phyloP scores from a whole-genome alignment of 495 filamentous ascomycete species.

The Choiromyces venosus region DNA sequence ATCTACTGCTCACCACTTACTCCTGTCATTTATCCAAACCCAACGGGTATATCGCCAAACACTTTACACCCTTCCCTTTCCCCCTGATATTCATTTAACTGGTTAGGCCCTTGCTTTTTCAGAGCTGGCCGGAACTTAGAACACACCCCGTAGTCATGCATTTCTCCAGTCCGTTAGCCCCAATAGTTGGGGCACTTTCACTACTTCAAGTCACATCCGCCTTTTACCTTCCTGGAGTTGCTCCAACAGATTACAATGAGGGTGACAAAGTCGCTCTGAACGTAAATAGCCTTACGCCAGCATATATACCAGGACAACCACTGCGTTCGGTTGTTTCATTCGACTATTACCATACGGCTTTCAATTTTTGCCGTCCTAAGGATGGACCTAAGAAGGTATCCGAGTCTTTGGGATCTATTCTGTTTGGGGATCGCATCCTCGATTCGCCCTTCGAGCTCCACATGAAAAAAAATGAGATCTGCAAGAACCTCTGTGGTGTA shows the following conservation, averaged over 20 bases:
- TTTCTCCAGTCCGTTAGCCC: slow-evolving; percentile 16
- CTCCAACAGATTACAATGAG: slow-evolving; percentile 79
- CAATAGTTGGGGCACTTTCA: slow-evolving; percentile 32
- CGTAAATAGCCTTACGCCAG: slow-evolving; percentile 87
- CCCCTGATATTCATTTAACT: background rate
- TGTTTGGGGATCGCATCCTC: slow-evolving; percentile 93
- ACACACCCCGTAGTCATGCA: slow-evolving; percentile 24
- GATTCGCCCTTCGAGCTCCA: slow-evolving; percentile 82
- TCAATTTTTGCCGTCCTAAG: slow-evolving; percentile 79
- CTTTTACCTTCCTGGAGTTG: slow-evolving; percentile 95
- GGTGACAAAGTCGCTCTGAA: slow-evolving; percentile 76
- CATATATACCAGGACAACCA: slow-evolving; percentile 31
- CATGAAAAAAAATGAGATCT: slow-evolving; percentile 78
- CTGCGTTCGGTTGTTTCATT: slow-evolving; percentile 86
- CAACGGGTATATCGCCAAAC: background rate
- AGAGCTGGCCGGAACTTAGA: background rate
- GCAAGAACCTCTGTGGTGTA: slow-evolving; percentile 66
- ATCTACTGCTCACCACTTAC: background rate
- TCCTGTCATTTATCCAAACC: background rate
- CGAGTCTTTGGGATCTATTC: slow-evolving; percentile 88
- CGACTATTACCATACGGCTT: slow-evolving; percentile 86
- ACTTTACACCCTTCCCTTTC: background rate
- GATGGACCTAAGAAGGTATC: slow-evolving; percentile 66
- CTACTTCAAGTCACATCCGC: slow-evolving; percentile 57
- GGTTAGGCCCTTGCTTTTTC: background rate